Percentiles rank a stretch among this genome's conserved stretches.
Evolutionary conservation across 192 early-diverging fungal genomes (phyloP).

Genomic region (Dissophora globulifera): DNA sequence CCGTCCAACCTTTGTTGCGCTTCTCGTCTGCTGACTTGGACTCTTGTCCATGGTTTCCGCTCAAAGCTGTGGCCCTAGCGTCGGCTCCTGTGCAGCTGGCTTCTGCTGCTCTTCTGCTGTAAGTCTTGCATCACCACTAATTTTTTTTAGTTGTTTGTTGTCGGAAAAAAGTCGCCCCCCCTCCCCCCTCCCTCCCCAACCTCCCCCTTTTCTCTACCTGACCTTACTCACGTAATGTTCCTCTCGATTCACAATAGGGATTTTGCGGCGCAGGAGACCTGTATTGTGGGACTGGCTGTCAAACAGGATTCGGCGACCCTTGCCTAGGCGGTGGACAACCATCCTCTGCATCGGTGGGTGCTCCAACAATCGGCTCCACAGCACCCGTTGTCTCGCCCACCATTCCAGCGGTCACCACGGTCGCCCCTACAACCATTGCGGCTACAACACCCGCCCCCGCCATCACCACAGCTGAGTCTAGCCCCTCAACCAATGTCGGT

Average conservation of each 20-base stretch:
- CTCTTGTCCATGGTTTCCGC: conserved; percentile 29
- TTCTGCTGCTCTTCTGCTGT: conserved; percentile 21
- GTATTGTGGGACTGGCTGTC: conserved; percentile 42
- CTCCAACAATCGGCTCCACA: neutral
- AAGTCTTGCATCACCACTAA: conserved; percentile 1
- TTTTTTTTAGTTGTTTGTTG: neutral
- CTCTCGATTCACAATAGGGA: conserved; percentile 7
- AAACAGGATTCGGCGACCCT: conserved; percentile 8
- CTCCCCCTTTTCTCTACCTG: too few species aligned
- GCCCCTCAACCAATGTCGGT: neutral
- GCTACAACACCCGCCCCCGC: neutral
- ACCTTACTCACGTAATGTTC: too few species aligned
- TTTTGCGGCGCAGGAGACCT: conserved; percentile 5
- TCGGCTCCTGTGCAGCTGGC: neutral
- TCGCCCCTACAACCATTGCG: neutral
- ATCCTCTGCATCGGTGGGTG: neutral
- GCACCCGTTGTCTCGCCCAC: too few species aligned
- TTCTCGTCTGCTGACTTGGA: conserved; percentile 19
- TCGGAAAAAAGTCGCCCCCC: too few species aligned
- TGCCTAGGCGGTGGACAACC: neutral
- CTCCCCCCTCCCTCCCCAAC: neutral
- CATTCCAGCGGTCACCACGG: too few species aligned
- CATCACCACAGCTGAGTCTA: neutral
- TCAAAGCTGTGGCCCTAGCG: conserved; percentile 12
- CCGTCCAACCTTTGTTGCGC: conserved; percentile 1